Evolutionary conservation across 805 yeast species (phyloP).

Genomic region (Myxozyma udenii): DNA sequence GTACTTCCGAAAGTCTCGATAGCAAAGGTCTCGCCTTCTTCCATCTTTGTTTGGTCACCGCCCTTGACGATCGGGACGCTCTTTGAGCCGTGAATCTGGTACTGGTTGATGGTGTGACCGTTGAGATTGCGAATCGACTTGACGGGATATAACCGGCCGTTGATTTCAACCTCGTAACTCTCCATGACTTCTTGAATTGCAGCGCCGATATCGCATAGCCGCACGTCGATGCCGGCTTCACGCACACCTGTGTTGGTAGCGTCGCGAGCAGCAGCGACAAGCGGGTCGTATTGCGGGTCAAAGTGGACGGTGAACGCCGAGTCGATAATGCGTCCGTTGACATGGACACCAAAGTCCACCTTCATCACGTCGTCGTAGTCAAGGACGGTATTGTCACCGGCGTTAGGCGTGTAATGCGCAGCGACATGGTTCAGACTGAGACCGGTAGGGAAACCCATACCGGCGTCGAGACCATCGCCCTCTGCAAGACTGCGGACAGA

Average conservation of each 20-base stretch:
- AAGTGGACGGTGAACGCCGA: conserved; percentile 92
- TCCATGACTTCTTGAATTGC: conserved; percentile 98
- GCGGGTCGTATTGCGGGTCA: conserved; percentile 74
- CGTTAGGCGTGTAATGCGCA: conserved; percentile 96
- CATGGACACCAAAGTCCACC: conserved; percentile 95
- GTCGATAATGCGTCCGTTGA: conserved; percentile 89
- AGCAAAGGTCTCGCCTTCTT: conserved; percentile 97
- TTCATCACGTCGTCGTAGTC: conserved; percentile 90
- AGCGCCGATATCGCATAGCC: conserved; percentile 92
- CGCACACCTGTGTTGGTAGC: conserved; percentile 92
- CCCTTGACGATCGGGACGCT: conserved; percentile 94
- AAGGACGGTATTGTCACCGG: conserved; percentile 82
- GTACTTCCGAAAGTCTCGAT: conserved; percentile 98
- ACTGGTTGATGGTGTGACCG: conserved; percentile 89
- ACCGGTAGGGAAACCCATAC: conserved; percentile 99
- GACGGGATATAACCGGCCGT: conserved; percentile 80
- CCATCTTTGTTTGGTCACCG: conserved; percentile 95
- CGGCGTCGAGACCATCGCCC: conserved; percentile 60
- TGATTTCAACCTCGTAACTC: conserved; percentile 84
- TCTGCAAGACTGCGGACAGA: conserved; percentile 71
- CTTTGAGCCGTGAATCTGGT: conserved; percentile 87
- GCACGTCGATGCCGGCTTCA: conserved; percentile 93
- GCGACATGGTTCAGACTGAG: conserved; percentile 89
- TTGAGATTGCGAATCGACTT: conserved; percentile 87
- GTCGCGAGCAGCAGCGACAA: conserved; percentile 79